phyloP scores from a whole-genome alignment of 192 early-diverging fungal genomes.

The Linnemannia schmuckeri region DNA sequence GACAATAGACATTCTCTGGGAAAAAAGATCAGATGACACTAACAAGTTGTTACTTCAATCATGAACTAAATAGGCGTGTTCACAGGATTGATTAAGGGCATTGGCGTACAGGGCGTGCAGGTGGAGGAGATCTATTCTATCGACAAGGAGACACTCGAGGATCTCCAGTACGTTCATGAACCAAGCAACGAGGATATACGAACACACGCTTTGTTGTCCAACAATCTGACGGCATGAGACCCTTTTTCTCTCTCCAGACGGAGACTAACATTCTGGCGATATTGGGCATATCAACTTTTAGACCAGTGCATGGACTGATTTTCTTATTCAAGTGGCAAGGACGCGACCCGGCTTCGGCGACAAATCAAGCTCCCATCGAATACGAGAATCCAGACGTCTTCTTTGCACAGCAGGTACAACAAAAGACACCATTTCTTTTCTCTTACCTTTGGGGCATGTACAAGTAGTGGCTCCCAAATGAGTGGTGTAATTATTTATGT shows the following conservation, averaged over 20 bases:
- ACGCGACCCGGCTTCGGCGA: constrained; percentile 41
- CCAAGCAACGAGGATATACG: background rate
- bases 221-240: too few relatives aligned
- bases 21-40: too few relatives aligned
- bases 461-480: background rate
- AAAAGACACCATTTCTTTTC: background rate
- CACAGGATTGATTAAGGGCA: constrained; percentile 82
- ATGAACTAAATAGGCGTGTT: constrained; percentile 73
- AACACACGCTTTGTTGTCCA: background rate
- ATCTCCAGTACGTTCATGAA: constrained; percentile 65
- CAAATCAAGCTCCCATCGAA: constrained; percentile 40
- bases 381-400: constrained; percentile 67
- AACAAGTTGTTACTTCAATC: too few relatives aligned
- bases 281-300: constrained; percentile 13
- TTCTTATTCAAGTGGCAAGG: constrained; percentile 87
- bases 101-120: constrained; percentile 79
- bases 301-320: constrained; percentile 83
- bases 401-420: constrained; percentile 73
- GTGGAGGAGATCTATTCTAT: constrained; percentile 87
- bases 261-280: too few relatives aligned
- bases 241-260: too few relatives aligned
- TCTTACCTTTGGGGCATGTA: background rate
- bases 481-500: background rate
- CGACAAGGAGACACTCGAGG: constrained; percentile 70
- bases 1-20: too few relatives aligned